Evolutionary conservation across 2,329 filamentous ascomycete species (phyloP).

Genomic region (Verticillium zaregamsianum): DNA sequence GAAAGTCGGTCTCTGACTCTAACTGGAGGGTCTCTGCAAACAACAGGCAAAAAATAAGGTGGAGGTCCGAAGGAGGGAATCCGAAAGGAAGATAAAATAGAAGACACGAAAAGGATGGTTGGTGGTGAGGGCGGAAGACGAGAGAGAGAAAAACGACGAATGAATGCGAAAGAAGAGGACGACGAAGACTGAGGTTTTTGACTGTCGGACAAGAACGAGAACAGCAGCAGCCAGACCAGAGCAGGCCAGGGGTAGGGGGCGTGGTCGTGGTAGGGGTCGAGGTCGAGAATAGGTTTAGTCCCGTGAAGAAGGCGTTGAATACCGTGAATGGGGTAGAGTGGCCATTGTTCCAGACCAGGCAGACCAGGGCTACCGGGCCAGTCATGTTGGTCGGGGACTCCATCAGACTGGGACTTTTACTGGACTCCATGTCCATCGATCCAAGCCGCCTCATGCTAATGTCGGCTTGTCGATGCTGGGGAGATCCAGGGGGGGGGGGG

Average conservation of each 20-base stretch:
- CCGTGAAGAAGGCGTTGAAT: background rate
- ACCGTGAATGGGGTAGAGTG: background rate
- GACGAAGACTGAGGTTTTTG: background rate
- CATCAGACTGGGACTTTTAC: background rate
- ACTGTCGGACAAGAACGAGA: background rate
- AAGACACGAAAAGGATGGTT: conserved; percentile 8
- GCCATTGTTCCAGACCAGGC: background rate
- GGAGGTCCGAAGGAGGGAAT: conserved; percentile 3
- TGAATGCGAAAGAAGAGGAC: conserved; percentile 19
- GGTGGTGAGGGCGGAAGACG: conserved; percentile 2
- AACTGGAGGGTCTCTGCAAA: background rate
- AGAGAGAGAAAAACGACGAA: conserved; percentile 5
- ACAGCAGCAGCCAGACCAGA: background rate
- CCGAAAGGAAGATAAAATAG: conserved; percentile 3
- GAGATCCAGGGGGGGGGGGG: background rate
- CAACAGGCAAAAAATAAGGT: background rate
- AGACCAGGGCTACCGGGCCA: background rate
- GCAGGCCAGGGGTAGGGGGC: background rate
- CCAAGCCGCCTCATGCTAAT: background rate
- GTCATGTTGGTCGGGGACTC: background rate
- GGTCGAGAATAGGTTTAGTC: background rate
- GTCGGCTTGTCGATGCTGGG: background rate
- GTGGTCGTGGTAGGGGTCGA: too few relatives aligned
- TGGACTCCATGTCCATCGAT: background rate
- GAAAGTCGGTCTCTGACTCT: background rate